Conservation (phyloP, 2,329 filamentous ascomycete species). For the Emmonsiellopsis sp. region DNA sequence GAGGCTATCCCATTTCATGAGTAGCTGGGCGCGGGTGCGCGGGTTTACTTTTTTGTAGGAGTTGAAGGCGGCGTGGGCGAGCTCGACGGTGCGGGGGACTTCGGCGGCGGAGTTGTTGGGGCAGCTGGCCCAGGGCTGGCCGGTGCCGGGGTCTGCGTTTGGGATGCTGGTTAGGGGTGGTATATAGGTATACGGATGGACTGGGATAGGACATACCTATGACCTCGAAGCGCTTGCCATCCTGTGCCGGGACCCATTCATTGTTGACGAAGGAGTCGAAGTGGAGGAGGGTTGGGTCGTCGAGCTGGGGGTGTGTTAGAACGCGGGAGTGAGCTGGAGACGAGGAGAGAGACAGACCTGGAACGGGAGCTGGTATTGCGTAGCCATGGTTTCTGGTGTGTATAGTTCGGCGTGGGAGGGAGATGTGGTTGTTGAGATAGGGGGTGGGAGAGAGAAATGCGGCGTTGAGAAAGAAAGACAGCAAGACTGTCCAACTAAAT, state of each 20-base stretch:
- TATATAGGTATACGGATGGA: neutral
- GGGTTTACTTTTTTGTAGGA: constrained; percentile 53
- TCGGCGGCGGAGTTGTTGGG: constrained; percentile 47
- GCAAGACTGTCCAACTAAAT: too few relatives aligned
- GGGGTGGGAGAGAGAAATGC: too few relatives aligned
- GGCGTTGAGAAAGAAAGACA: too few relatives aligned
- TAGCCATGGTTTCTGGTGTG: constrained; percentile 18
- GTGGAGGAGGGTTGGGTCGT: constrained; percentile 40
- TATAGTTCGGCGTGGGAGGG: too few relatives aligned
- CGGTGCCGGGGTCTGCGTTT: constrained; percentile 42
- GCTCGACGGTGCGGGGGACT: constrained; percentile 51
- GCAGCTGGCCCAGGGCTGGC: constrained; percentile 42
- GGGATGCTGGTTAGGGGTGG: neutral
- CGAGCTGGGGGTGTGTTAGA: constrained; percentile 24
- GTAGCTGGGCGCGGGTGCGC: constrained; percentile 50
- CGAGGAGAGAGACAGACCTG: constrained; percentile 18
- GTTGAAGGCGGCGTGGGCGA: constrained; percentile 53
- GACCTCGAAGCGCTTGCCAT: constrained; percentile 43
- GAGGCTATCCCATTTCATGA: constrained; percentile 57
- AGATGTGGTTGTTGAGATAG: too few relatives aligned
- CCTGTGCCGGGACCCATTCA: constrained; percentile 38
- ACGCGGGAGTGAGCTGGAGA: neutral
- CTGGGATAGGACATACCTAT: constrained; percentile 23
- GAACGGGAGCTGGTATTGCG: constrained; percentile 30
- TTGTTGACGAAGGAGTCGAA: constrained; percentile 45